Evolutionary conservation across 345 rosid genomes (phyloP).

Genomic region (Eucalyptus tenuipes): DNA sequence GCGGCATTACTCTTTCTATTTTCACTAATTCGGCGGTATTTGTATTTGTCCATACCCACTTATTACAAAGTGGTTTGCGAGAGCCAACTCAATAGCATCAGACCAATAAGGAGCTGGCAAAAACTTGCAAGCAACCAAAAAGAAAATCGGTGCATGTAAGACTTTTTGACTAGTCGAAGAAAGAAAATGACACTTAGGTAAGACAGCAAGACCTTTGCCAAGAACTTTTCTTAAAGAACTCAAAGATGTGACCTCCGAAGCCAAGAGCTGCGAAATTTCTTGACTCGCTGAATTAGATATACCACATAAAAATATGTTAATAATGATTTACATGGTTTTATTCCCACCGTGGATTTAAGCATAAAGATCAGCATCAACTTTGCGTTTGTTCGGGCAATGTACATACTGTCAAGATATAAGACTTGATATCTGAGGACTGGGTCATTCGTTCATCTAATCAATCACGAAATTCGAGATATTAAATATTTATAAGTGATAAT

Average conservation of each 20-base stretch:
- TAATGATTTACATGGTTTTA: background rate
- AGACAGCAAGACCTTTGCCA: background rate
- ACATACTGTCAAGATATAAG: fast-evolving
- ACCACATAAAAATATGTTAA: background rate
- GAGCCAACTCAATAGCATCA: background rate
- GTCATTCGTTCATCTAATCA: background rate
- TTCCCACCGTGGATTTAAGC: background rate
- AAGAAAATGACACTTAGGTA: background rate
- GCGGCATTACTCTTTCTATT: background rate
- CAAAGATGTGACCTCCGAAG: background rate
- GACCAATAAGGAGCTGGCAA: background rate
- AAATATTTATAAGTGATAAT: background rate
- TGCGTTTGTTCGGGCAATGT: background rate
- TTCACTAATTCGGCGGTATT: background rate
- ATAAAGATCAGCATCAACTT: background rate
- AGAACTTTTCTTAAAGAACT: background rate
- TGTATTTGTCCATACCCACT: background rate
- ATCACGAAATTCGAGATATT: background rate
- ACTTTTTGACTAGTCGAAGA: background rate
- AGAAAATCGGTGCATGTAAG: background rate
- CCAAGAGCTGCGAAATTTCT: background rate
- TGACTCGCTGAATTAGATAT: background rate
- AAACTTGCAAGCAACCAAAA: background rate
- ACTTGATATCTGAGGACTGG: background rate
- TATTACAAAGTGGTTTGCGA: background rate